A percentile compares a stretch with the other conserved stretches of the same genome.
phyloP scores from a whole-genome alignment of 805 yeast species.

The Saturnispora saitoi region DNA sequence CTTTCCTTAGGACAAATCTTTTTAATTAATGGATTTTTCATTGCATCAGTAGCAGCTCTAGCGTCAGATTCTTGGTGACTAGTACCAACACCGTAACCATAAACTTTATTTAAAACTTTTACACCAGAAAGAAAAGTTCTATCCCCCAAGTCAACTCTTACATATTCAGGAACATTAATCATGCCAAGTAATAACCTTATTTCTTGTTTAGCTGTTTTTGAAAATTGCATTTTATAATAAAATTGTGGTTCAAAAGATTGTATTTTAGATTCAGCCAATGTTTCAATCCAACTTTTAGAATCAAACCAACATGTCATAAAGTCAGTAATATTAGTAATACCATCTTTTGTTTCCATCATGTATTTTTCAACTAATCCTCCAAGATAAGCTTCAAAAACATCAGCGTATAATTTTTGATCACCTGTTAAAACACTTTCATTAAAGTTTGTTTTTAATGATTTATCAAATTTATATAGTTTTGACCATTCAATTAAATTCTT shows the following conservation, averaged over 20 bases:
- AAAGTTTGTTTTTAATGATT: slow-evolving; percentile 37
- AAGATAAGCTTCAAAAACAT: slow-evolving; percentile 87
- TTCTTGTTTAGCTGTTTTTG: slow-evolving; percentile 40
- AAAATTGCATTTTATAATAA: slow-evolving; percentile 12
- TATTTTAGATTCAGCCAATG: slow-evolving; percentile 34
- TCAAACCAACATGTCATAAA: slow-evolving; percentile 34
- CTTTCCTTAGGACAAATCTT: slow-evolving; percentile 10
- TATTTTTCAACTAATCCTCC: slow-evolving; percentile 59
- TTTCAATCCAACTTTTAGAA: slow-evolving; percentile 48
- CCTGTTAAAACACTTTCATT: slow-evolving; percentile 39
- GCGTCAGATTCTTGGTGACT: slow-evolving; percentile 69
- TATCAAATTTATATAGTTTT: slow-evolving; percentile 54
- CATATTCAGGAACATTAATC: slow-evolving; percentile 46
- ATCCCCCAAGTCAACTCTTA: slow-evolving; percentile 27
- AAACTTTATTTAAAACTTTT: slow-evolving; percentile 51
- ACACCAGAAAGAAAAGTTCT: slow-evolving; percentile 36
- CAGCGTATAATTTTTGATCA: slow-evolving; percentile 69
- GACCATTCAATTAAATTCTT: slow-evolving; percentile 65
- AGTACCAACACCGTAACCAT: slow-evolving; percentile 65
- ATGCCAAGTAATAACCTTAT: slow-evolving; percentile 44
- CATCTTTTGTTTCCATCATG: slow-evolving; percentile 41
- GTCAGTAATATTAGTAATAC: slow-evolving; percentile 30
- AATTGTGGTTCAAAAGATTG: slow-evolving; percentile 12
- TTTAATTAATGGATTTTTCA: slow-evolving; percentile 12
- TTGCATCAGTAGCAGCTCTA: slow-evolving; percentile 73